Percentiles rank a stretch among this genome's conserved stretches.
These are phyloP conservation scores for Xanthoceras sorbifolium DNA, from an alignment of 345 rosid species.

Conservation along the genomic window DNA sequence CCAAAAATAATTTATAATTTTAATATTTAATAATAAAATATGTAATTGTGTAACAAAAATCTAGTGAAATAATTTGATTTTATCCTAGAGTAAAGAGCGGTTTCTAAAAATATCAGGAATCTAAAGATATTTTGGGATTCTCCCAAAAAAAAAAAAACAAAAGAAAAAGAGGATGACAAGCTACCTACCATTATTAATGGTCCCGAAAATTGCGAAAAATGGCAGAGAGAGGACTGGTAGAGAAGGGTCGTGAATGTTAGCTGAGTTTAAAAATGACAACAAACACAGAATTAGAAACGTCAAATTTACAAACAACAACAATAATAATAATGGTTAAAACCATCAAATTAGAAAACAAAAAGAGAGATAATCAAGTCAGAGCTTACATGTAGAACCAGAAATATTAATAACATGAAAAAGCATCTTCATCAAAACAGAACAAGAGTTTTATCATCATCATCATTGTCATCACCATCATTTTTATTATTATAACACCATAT, in stretches of 20 bases:
- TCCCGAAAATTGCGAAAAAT: constrained; percentile 7
- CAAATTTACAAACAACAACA: not conserved
- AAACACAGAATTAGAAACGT: not conserved
- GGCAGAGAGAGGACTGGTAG: constrained; percentile 37
- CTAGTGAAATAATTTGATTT: no score
- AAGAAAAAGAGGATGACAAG: not conserved
- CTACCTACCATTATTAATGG: not conserved
- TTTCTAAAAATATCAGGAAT: no score
- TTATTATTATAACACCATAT: not conserved
- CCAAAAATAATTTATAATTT: no score
- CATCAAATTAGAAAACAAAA: no score
- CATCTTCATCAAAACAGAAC: not conserved
- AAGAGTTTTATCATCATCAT: not conserved
- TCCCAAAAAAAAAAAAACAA: no score
- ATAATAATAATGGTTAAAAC: not conserved
- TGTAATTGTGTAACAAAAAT: no score
- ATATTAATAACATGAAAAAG: not conserved
- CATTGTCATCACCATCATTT: no score
- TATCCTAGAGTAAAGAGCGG: no score
- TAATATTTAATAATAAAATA: no score
- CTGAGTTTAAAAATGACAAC: not conserved
- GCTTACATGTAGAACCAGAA: not conserved
- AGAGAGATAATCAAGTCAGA: not conserved
- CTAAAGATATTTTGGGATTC: no score
- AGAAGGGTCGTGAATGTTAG: constrained; percentile 28